These are phyloP conservation scores for Lycium ferocissimum DNA, from an alignment of 257 asterid species.

Conservation along the genomic window DNA sequence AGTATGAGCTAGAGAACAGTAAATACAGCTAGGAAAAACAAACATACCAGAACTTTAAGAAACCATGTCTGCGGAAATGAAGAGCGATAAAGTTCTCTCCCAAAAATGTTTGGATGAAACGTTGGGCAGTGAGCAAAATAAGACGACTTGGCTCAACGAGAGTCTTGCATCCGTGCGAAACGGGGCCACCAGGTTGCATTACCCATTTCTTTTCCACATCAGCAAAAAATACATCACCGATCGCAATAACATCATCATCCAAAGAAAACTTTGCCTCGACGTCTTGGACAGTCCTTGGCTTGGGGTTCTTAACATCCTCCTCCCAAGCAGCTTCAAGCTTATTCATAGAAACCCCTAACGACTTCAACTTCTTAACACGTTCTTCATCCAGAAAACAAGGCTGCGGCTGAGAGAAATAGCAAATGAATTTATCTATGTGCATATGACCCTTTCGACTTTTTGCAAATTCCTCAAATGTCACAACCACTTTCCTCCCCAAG, in stretches of 20 bases:
- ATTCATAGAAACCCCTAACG: constrained; percentile 70
- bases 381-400: constrained; percentile 93
- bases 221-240: constrained; percentile 97
- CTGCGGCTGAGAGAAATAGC: constrained; percentile 86
- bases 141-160: constrained; percentile 90
- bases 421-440: constrained; percentile 75
- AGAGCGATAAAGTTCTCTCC: constrained; percentile 87
- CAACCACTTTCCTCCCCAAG: constrained; percentile 77
- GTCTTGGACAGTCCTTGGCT: constrained; percentile 61
- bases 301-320: constrained; percentile 91
- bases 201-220: constrained; percentile 89
- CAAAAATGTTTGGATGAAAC: constrained; percentile 91
- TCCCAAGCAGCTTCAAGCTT: constrained; percentile 85
- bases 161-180: constrained; percentile 81
- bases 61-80: constrained; percentile 97
- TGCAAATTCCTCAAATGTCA: constrained; percentile 82
- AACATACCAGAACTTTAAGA: constrained; percentile 92
- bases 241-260: constrained; percentile 75
- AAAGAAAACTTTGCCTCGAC: constrained; percentile 70
- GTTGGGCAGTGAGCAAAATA: constrained; percentile 91
- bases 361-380: constrained; percentile 79
- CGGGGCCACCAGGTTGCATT: constrained; percentile 97
- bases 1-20: not conserved
- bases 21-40: constrained; percentile 26
- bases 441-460: constrained; percentile 63